These are phyloP conservation scores for Clavispora santaluciae DNA, from an alignment of 805 yeast species.

Conservation along the genomic window DNA sequence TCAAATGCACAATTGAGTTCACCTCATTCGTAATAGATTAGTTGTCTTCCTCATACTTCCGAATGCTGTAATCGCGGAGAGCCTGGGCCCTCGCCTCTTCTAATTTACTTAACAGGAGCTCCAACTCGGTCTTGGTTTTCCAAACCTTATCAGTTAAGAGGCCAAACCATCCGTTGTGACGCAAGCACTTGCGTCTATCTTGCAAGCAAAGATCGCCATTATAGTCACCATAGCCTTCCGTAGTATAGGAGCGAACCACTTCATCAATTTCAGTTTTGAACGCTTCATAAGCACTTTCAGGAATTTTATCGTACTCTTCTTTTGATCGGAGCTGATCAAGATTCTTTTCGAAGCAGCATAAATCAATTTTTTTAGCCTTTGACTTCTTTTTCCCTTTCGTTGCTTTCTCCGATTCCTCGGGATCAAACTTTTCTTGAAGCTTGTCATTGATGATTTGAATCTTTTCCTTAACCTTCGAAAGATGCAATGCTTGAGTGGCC, in stretches of 20 bases:
- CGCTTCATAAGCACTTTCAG: conserved; percentile 5
- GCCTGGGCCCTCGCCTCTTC: conserved; percentile 24
- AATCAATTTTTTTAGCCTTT: conserved; percentile 37
- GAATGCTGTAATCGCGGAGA: conserved; percentile 35
- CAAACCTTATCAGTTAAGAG: conserved; percentile 30
- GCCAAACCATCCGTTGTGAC: conserved; percentile 50
- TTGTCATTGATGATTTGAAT: conserved; percentile 36
- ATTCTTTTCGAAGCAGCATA: conserved; percentile 48
- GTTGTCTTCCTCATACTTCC: conserved; percentile 17
- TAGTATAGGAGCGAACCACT: conserved; percentile 10
- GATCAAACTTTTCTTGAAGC: conserved; percentile 14
- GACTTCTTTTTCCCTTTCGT: conserved; percentile 15
- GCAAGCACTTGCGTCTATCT: conserved; percentile 52
- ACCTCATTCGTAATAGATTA: not conserved
- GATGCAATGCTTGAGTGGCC: conserved; percentile 14
- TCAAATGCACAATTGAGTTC: not conserved
- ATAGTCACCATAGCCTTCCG: conserved; percentile 12
- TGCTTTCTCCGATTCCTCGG: conserved; percentile 8
- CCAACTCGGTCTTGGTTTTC: conserved; percentile 30
- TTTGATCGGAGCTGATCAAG: conserved; percentile 10
- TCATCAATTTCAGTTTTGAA: conserved; percentile 15
- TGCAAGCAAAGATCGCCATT: conserved; percentile 37
- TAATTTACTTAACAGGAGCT: conserved; percentile 25
- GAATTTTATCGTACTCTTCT: not conserved
- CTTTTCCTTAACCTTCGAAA: conserved; percentile 31